These are phyloP conservation scores for Cymbopogon flexuosus DNA, from an alignment of 202 grass and related monocot genomes.

Conservation along the genomic window DNA sequence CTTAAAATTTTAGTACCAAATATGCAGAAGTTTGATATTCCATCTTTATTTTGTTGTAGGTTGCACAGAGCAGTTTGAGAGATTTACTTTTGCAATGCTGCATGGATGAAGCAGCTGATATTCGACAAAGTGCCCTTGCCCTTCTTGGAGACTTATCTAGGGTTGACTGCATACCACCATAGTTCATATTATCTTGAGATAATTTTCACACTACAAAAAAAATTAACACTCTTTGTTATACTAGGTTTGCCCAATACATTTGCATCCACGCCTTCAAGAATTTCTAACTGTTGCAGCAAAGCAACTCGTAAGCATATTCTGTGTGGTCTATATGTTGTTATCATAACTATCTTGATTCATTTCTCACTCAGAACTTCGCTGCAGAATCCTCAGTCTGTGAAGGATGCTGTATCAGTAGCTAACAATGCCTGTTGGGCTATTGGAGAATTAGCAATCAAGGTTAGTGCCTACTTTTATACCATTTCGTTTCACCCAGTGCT, in stretches of 20 bases:
- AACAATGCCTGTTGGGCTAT: slow-evolving; percentile 99
- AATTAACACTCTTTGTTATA: slow-evolving; percentile 21
- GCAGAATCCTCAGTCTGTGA: slow-evolving; percentile 68
- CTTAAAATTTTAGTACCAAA: not conserved
- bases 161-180: slow-evolving; percentile 49
- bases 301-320: slow-evolving; percentile 64
- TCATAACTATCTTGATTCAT: slow-evolving; percentile 13
- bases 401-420: slow-evolving; percentile 93
- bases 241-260: slow-evolving; percentile 90
- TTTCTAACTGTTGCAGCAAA: slow-evolving; percentile 92
- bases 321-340: slow-evolving; percentile 1
- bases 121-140: slow-evolving; percentile 92
- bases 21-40: slow-evolving; percentile 10
- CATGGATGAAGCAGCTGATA: slow-evolving; percentile 86
- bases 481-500: not conserved
- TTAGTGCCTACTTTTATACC: slow-evolving; percentile 37
- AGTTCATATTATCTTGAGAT: slow-evolving; percentile 2
- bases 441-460: slow-evolving; percentile 96
- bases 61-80: slow-evolving; percentile 80
- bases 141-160: slow-evolving; percentile 96
- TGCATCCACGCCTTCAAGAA: slow-evolving; percentile 71
- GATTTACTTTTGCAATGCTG: slow-evolving; percentile 94
- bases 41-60: slow-evolving; percentile 48
- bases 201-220: not conserved
- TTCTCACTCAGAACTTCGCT: slow-evolving; percentile 36